phyloP scores from a whole-genome alignment of 345 rosid genomes.

The Geranium rotundifolium region DNA sequence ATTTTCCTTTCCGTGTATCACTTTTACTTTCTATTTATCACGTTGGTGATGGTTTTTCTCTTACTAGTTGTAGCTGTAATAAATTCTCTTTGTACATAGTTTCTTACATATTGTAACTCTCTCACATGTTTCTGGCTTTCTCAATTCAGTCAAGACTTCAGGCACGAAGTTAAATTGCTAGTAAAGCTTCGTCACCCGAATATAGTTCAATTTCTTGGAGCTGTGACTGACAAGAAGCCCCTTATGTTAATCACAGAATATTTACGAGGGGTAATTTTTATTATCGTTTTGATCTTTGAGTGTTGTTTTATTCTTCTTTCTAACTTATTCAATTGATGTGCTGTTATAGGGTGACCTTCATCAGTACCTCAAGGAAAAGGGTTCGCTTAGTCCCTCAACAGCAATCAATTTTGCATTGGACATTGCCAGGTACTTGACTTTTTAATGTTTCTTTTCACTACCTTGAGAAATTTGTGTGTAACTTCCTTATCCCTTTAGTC shows the following conservation, averaged over 20 bases:
- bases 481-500: too few species aligned
- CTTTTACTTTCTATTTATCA: too few species aligned
- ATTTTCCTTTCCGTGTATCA: not conserved
- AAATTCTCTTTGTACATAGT: not conserved
- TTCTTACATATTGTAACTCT: constrained; percentile 1
- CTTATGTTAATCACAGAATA: constrained; percentile 94
- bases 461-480: too few species aligned
- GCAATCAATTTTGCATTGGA: constrained; percentile 90
- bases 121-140: constrained; percentile 15
- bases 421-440: constrained; percentile 56
- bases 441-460: too few species aligned
- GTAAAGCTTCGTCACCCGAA: constrained; percentile 99
- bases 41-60: not conserved
- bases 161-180: constrained; percentile 93
- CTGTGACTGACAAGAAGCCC: constrained; percentile 98
- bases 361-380: constrained; percentile 89
- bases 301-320: not conserved
- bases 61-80: not conserved
- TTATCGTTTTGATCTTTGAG: not conserved
- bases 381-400: constrained; percentile 76
- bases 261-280: constrained; percentile 69
- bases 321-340: not conserved
- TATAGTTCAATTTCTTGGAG: constrained; percentile 94
- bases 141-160: constrained; percentile 85
- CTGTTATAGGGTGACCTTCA: constrained; percentile 86